A percentile compares a stretch with the other conserved stretches of the same genome.
These are phyloP conservation scores for Eimeria acervulina DNA, from an alignment of 169 alveolate genomes.

Conservation along the genomic window DNA sequence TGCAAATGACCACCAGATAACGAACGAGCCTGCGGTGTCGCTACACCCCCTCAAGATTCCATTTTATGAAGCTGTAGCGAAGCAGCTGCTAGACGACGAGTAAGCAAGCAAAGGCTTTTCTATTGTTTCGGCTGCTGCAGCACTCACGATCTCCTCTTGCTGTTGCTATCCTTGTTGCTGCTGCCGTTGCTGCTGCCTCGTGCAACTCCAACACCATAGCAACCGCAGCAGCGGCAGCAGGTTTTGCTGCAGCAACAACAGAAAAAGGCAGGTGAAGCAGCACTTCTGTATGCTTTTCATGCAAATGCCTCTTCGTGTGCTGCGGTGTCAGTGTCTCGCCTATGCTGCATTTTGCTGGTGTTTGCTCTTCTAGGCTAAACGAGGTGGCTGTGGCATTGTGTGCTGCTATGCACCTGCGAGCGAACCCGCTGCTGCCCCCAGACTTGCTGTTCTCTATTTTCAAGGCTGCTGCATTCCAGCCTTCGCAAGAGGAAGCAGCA, in stretches of 20 bases:
- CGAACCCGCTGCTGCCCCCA: conserved; percentile 9
- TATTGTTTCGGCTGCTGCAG: background rate
- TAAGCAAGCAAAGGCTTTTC: background rate
- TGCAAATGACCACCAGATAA: background rate
- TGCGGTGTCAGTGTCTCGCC: no score
- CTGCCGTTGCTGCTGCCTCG: background rate
- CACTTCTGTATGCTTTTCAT: background rate
- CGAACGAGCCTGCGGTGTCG: background rate
- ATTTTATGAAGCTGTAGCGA: conserved; percentile 46
- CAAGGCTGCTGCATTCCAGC: conserved; percentile 38
- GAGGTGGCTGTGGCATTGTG: conserved; percentile 53
- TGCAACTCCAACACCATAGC: background rate
- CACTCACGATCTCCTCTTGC: no score
- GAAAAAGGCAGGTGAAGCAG: background rate
- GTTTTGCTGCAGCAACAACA: background rate
- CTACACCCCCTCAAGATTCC: conserved; percentile 26
- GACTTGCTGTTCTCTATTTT: conserved; percentile 10
- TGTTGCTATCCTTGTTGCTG: no score
- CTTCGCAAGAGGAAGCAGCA: conserved; percentile 41
- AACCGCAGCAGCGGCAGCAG: background rate
- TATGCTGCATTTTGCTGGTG: background rate
- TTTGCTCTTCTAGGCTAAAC: background rate
- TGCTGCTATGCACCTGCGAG: background rate
- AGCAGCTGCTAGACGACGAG: conserved; percentile 58
- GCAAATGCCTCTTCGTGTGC: background rate